Evolutionary conservation across 169 alveolate species (phyloP), one percentile per base, ranked within the genome.

Genomic region (Plasmodium vinckei): DNA sequence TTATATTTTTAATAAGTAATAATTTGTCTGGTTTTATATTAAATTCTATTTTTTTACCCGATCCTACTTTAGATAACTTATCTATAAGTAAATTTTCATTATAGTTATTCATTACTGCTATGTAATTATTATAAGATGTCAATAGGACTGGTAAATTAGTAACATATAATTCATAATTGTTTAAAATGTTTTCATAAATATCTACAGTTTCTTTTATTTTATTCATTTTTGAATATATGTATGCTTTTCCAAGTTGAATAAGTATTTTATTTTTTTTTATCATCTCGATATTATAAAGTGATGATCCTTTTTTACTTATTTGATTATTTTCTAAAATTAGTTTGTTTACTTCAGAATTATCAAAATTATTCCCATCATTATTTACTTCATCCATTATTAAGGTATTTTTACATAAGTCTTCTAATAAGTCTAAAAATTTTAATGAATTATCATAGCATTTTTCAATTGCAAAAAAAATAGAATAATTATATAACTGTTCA

Each of bases 91-190:
- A 10, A 4, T 53, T 5, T 13, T 39, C 47, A 46, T 49, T 33
- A 19, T 51, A 67, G 56, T 82, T 82, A 82, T 82, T 49, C 49
- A 60, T 82, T 15, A 82, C 27, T 5, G 90, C 90, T 5, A 61
- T 21, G 72, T 82, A 82, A 47, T 82, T 82, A 33, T 82, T 82
- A 61, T 82, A 82, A 13, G 86, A 71, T 60, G 65, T 25, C 33
- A 82, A 49, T 5, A 46, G 25, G 21, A 61, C 73, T 19, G 33
- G 21, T 1, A 17, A 49, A 5, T 33, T 39, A 19, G 65, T 69
- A 12, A n/a, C 13, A 53, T 39, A 15, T 19, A 67, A 46, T 9
- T 44, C 73, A 46, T 82, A 82, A 44, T 23, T 54, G 5, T 61
- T 47, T 27, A 82, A 46, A 9, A 82, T 72, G 12, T 6, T 67